Evolutionary conservation across 768 basidiomycete genomes (phyloP).

Genomic region (Boletus pseudopeckii): DNA sequence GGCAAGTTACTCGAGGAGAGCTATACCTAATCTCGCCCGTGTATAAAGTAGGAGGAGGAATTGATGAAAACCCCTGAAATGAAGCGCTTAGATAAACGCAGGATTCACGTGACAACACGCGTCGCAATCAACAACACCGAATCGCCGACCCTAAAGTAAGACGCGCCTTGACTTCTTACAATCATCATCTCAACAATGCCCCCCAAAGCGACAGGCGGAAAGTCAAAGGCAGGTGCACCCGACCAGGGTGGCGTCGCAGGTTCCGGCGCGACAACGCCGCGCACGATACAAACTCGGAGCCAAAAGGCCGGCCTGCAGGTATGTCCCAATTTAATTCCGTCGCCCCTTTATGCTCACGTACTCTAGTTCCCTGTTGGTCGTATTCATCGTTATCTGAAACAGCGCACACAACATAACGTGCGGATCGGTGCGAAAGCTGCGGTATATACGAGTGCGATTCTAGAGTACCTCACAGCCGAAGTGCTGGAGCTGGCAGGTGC

Average conservation of each 20-base stretch:
- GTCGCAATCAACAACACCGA: constrained; percentile 31
- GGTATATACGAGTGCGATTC: constrained; percentile 92
- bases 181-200: constrained; percentile 41
- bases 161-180: constrained; percentile 31
- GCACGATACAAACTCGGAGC: constrained; percentile 63
- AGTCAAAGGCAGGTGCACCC: constrained; percentile 49
- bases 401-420: constrained; percentile 88
- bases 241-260: constrained; percentile 18
- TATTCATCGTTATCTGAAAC: constrained; percentile 95
- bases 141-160: constrained; percentile 33
- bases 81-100: too few relatives aligned
- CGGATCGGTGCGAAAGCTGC: constrained; percentile 98
- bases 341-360: background rate
- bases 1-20: too few relatives aligned
- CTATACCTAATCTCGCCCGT: too few relatives aligned
- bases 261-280: constrained; percentile 32
- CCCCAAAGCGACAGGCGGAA: constrained; percentile 57
- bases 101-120: constrained; percentile 27
- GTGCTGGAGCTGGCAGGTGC: constrained; percentile 92
- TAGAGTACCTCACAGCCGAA: constrained; percentile 95
- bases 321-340: constrained; percentile 10
- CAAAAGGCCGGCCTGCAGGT: constrained; percentile 89
- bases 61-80: too few relatives aligned
- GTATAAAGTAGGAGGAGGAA: too few relatives aligned
- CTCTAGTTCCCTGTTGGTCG: constrained; percentile 90